Evolutionary conservation across 805 yeast species (phyloP).

Genomic region (Maudiozyma serrabonitensis): DNA sequence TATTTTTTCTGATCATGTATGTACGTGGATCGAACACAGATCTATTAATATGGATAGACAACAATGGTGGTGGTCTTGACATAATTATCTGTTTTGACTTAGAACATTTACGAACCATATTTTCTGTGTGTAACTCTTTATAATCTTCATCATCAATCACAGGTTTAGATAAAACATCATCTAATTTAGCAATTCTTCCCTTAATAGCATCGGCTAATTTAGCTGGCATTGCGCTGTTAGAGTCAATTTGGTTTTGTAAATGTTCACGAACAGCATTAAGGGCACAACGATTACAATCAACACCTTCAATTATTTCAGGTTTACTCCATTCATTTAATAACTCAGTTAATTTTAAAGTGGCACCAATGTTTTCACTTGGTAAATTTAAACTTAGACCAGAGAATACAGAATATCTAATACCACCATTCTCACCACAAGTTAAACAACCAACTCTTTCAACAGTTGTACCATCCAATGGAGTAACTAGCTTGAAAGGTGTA

Average conservation of each 20-base stretch:
- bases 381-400: slow-evolving; percentile 66
- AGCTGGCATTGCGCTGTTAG: slow-evolving; percentile 22
- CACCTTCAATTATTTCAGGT: slow-evolving; percentile 85
- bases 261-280: slow-evolving; percentile 50
- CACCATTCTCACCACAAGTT: slow-evolving; percentile 88
- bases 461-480: slow-evolving; percentile 86
- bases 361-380: slow-evolving; percentile 38
- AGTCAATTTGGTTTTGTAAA: slow-evolving; percentile 31
- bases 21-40: slow-evolving; percentile 87
- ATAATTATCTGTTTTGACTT: slow-evolving; percentile 79
- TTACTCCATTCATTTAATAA: slow-evolving; percentile 57
- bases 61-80: slow-evolving; percentile 71
- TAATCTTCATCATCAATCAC: slow-evolving; percentile 75
- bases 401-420: slow-evolving; percentile 71
- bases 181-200: slow-evolving; percentile 40
- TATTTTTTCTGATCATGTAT: slow-evolving; percentile 73
- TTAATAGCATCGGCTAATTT: slow-evolving; percentile 31
- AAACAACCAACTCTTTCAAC: slow-evolving; percentile 88
- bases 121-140: slow-evolving; percentile 61
- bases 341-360: slow-evolving; percentile 37
- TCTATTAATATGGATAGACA: slow-evolving; percentile 82
- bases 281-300: slow-evolving; percentile 91
- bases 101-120: slow-evolving; percentile 61
- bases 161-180: slow-evolving; percentile 48
- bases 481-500: slow-evolving; percentile 42